Conservation (phyloP, 805 yeast genomes). For the Ogataea degrootiae region DNA sequence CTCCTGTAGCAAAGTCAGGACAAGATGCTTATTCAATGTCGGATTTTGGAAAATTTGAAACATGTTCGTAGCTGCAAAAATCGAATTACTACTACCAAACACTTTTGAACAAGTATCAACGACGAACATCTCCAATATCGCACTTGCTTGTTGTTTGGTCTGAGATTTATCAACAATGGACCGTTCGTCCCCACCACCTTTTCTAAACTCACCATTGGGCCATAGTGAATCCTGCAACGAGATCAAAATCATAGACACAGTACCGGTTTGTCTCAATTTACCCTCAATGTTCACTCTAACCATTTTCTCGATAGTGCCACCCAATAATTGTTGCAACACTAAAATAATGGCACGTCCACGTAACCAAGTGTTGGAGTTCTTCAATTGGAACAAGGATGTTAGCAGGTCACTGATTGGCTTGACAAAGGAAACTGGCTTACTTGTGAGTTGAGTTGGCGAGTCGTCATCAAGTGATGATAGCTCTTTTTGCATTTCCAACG, state of each 20-base stretch:
- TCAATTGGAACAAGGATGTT: constrained; percentile 60
- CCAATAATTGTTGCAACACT: constrained; percentile 78
- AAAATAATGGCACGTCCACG: constrained; percentile 81
- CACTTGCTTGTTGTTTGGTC: constrained; percentile 52
- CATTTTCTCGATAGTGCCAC: constrained; percentile 75
- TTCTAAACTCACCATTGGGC: constrained; percentile 51
- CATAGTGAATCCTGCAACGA: constrained; percentile 32
- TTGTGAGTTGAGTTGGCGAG: constrained; percentile 6
- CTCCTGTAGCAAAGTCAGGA: constrained; percentile 56
- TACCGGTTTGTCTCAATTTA: constrained; percentile 37
- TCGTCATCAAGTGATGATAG: constrained; percentile 47
- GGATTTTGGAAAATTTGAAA: constrained; percentile 74
- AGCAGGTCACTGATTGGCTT: constrained; percentile 79
- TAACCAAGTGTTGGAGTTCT: constrained; percentile 64
- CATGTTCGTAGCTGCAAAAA: constrained; percentile 53
- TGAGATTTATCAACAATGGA: constrained; percentile 46
- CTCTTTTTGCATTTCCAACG: constrained; percentile 48
- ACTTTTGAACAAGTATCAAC: constrained; percentile 64
- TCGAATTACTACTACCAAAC: constrained; percentile 65
- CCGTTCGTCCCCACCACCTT: constrained; percentile 37
- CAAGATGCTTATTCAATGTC: constrained; percentile 58
- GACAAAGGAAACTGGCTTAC: constrained; percentile 47
- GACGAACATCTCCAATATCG: constrained; percentile 52
- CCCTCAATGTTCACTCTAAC: constrained; percentile 41
- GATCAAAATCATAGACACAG: constrained; percentile 37